phyloP scores from a whole-genome alignment of 2,329 filamentous ascomycete species.

The Cytospora piceae region DNA sequence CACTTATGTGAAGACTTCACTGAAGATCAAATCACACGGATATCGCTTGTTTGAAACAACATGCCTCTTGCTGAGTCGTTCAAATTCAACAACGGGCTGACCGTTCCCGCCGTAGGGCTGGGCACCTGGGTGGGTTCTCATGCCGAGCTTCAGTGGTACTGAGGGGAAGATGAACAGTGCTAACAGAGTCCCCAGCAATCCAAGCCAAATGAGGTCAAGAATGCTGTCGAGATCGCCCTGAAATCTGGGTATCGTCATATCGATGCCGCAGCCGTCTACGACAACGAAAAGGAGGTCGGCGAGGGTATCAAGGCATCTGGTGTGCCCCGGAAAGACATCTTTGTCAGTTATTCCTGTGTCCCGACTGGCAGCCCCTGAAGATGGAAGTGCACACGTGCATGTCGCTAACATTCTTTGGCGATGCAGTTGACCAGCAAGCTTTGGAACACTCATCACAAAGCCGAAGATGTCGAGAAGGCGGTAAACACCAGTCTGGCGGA shows the following conservation, averaged over 20 bases:
- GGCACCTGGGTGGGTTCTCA: slow-evolving; percentile 28
- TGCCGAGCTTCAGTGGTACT: not conserved
- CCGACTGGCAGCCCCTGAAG: not conserved
- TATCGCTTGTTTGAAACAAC: not conserved
- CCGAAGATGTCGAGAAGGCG: slow-evolving; percentile 46
- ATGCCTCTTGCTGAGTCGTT: slow-evolving; percentile 24
- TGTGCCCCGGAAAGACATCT: slow-evolving; percentile 39
- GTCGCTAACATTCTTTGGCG: not conserved
- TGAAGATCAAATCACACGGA: not conserved
- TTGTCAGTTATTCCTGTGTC: slow-evolving; percentile 29
- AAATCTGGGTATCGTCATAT: slow-evolving; percentile 42
- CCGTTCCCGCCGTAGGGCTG: slow-evolving; percentile 24
- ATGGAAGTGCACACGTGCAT: not conserved
- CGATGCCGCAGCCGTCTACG: slow-evolving; percentile 45
- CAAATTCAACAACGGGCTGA: slow-evolving; percentile 24
- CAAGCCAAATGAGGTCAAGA: slow-evolving; percentile 59
- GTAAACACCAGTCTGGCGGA: slow-evolving; percentile 47
- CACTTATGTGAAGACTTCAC: not conserved
- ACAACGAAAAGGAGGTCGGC: slow-evolving; percentile 42
- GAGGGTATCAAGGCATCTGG: slow-evolving; percentile 42
- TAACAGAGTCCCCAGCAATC: slow-evolving; percentile 30
- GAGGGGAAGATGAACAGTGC: not conserved
- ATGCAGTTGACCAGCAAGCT: slow-evolving; percentile 54
- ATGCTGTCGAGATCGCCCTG: slow-evolving; percentile 48
- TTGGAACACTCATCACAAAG: slow-evolving; percentile 55